Percentiles rank a stretch among this genome's conserved stretches.
Evolutionary conservation across 2,329 filamentous ascomycete genomes (phyloP).

Genomic region (Cladophialophora carrionii): DNA sequence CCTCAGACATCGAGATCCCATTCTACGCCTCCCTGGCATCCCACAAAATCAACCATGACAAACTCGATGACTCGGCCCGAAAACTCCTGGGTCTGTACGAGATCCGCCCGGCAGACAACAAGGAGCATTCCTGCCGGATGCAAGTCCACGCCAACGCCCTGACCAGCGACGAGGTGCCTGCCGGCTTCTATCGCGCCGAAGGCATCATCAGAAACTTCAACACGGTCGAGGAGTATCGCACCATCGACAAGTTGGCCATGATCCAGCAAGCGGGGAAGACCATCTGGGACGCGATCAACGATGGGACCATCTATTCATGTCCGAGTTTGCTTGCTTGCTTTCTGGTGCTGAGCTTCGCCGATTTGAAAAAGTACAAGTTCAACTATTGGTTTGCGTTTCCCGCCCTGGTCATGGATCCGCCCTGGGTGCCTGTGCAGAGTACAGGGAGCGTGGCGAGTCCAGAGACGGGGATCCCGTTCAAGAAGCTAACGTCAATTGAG

Average conservation of each 20-base stretch:
- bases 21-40: conserved; percentile 93
- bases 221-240: conserved; percentile 90
- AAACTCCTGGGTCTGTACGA: conserved; percentile 88
- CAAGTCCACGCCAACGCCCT: conserved; percentile 87
- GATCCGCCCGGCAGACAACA: conserved; percentile 69
- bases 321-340: conserved; percentile 91
- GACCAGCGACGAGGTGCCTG: conserved; percentile 75
- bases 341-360: conserved; percentile 85
- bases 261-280: conserved; percentile 78
- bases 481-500: conserved; percentile 65
- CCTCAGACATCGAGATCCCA: conserved; percentile 89
- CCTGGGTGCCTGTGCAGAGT: conserved; percentile 66
- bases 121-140: conserved; percentile 80
- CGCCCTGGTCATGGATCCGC: conserved; percentile 83
- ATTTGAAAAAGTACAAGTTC: conserved; percentile 96
- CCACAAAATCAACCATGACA: conserved; percentile 95
- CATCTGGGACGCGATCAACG: conserved; percentile 97
- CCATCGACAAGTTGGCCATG: conserved; percentile 76
- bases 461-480: conserved; percentile 34
- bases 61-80: conserved; percentile 89
- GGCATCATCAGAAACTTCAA: conserved; percentile 96
- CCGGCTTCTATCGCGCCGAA: conserved; percentile 77
- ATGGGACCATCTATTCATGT: conserved; percentile 93
- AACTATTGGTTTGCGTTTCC: conserved; percentile 99
- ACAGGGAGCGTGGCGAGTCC: conserved; percentile 34